Evolutionary conservation across 129 eudicot species (phyloP).

Genomic region (Tagetes patula): DNA sequence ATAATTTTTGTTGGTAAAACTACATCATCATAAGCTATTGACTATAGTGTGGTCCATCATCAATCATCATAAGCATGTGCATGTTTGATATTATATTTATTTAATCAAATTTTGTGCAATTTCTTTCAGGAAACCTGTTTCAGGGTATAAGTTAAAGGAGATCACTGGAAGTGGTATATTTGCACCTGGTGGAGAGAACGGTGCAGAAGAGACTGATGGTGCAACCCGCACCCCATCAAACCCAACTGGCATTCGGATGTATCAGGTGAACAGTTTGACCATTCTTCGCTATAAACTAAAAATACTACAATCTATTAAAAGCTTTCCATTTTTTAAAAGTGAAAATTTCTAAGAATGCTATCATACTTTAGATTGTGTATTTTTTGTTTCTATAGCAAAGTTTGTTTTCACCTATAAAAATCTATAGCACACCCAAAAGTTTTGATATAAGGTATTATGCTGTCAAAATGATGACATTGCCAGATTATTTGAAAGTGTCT

Average conservation of each 20-base stretch:
- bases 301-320: neutral
- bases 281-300: neutral
- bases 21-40: conserved; percentile 6
- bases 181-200: conserved; percentile 40
- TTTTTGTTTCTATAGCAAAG: neutral
- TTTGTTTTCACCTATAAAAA: neutral
- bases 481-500: too few relatives aligned
- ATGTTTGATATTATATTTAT: neutral
- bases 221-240: conserved; percentile 45
- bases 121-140: conserved; percentile 48
- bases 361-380: neutral
- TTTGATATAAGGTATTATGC: neutral
- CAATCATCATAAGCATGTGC: neutral
- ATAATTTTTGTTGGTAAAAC: conserved; percentile 5
- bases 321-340: neutral
- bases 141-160: conserved; percentile 46
- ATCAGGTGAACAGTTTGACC: conserved; percentile 53
- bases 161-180: conserved; percentile 50
- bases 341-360: neutral
- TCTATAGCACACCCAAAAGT: neutral
- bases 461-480: too few relatives aligned
- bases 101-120: neutral
- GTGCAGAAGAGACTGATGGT: conserved; percentile 34
- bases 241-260: conserved; percentile 90
- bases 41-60: conserved; percentile 1